Base-by-base conservation (phyloP, 2,329 filamentous ascomycete species). In the Alternaria viburni region DNA sequence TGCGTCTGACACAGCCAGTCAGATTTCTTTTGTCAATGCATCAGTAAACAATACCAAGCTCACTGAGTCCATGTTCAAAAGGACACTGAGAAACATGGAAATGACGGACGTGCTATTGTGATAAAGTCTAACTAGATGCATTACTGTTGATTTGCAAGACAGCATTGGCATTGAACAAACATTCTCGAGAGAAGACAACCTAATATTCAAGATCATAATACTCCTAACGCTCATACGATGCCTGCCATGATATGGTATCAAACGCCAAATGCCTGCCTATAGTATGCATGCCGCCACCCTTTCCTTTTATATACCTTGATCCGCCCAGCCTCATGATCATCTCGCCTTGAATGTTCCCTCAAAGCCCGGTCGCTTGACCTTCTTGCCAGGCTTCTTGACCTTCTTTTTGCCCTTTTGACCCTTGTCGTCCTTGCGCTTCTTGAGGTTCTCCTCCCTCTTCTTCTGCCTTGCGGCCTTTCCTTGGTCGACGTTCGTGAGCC, bases 351-450 rank as follows among this genome's bases (percentile, higher is more conserved):
- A 90, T 65, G 91, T 90, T 5, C 90, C 90, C 77, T 88, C 87
- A 73, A 88, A 88, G 1, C 87, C 86, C 3, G 86, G 84, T 69
- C 86, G 80, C 59, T 81, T 83, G 68, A 84, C 84, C 87, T 83
- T 79, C 62, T 80, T 80, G 10, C 84, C 86, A 73, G 87, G 89
- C 73, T 83, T 83, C 74, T 69, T 83, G 61, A 66, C 82, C 81
- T 87, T 87, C 82, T 84, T 79, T 64, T 77, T 79, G 41, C 74
- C 72, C 85, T 96, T 97, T 80, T 89, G 89, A 76, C 95, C 93
- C 77, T 90, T 90, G 71, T 92, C 90, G 57, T 93, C 91, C 77
- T 91, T 91, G 52, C 91, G 85, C 81, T 91, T 91, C 69, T 88
- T 86, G 52, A 98, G 67, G 67, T 85, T 85, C 47, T 80, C 78